A percentile compares a stretch with the other conserved stretches of the same genome.
Conservation (phyloP, 1,139 yeast species). For the Geotrichum macrosporum region DNA sequence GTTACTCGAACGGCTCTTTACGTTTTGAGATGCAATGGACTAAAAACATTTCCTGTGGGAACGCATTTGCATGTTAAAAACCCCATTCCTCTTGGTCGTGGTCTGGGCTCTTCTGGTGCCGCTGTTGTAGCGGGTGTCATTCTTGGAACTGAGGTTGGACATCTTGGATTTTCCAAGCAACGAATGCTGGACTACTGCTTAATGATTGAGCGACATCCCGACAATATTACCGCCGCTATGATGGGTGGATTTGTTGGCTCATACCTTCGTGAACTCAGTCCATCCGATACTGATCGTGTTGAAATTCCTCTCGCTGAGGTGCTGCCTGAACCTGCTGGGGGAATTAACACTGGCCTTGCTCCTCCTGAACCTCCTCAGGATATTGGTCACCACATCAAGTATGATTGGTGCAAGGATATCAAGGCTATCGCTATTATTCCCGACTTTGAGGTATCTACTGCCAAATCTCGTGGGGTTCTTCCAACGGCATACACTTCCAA, state of each 20-base stretch:
- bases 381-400: slow-evolving; percentile 85
- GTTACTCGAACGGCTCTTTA: slow-evolving; percentile 91
- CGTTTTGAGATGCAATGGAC: slow-evolving; percentile 75
- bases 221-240: slow-evolving; percentile 97
- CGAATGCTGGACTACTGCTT: slow-evolving; percentile 90
- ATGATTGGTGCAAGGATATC: slow-evolving; percentile 74
- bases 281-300: slow-evolving; percentile 64
- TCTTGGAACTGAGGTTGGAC: slow-evolving; percentile 80
- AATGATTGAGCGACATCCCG: slow-evolving; percentile 97
- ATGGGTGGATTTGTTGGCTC: slow-evolving; percentile 98
- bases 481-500: slow-evolving; percentile 74
- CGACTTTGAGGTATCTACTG: slow-evolving; percentile 89
- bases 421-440: slow-evolving; percentile 91
- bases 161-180: slow-evolving; percentile 64
- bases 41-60: slow-evolving; percentile 72
- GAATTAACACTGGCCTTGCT: slow-evolving; percentile 56
- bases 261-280: slow-evolving; percentile 72
- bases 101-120: slow-evolving; percentile 97
- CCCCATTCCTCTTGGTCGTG: slow-evolving; percentile 95
- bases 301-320: slow-evolving; percentile 82
- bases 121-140: slow-evolving; percentile 98
- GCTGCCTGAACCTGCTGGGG: slow-evolving; percentile 72
- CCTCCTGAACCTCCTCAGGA: slow-evolving; percentile 81
- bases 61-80: slow-evolving; percentile 77
- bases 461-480: slow-evolving; percentile 80